These are phyloP conservation scores for Botrytis cinerea DNA, from an alignment of 2,329 filamentous ascomycete genomes.

Conservation along the genomic window DNA sequence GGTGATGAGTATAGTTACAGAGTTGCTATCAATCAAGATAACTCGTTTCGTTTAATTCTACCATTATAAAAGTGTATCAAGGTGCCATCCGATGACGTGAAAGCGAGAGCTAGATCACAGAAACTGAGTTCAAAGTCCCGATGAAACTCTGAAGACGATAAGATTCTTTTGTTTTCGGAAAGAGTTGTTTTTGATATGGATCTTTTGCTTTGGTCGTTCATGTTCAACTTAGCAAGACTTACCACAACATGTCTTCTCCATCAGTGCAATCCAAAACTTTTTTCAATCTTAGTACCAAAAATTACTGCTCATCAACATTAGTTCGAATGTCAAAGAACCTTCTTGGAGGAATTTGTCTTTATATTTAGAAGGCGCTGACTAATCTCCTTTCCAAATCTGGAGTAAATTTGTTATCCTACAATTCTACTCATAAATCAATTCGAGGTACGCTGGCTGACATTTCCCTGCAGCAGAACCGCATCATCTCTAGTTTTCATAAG, in stretches of 20 bases:
- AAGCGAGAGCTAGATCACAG: not conserved
- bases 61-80: not conserved
- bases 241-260: not conserved
- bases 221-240: not conserved
- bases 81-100: not conserved
- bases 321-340: not conserved
- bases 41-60: not conserved
- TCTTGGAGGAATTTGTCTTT: not conserved
- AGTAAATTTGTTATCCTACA: too few species aligned
- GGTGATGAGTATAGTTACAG: not conserved
- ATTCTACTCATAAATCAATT: not conserved
- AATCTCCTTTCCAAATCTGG: not conserved
- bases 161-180: not conserved
- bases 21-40: not conserved
- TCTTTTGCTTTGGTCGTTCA: not conserved
- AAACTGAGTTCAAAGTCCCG: not conserved
- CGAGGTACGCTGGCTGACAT: fast-evolving
- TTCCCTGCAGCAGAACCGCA: too few species aligned
- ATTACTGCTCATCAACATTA: not conserved
- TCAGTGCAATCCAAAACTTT: too few species aligned
- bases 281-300: not conserved
- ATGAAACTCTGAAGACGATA: too few species aligned
- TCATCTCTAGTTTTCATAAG: too few species aligned
- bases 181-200: not conserved
- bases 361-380: too few species aligned